Base-by-base conservation (phyloP, 768 basidiomycete species). In the Tylopilus vinaceipallidus region DNA sequence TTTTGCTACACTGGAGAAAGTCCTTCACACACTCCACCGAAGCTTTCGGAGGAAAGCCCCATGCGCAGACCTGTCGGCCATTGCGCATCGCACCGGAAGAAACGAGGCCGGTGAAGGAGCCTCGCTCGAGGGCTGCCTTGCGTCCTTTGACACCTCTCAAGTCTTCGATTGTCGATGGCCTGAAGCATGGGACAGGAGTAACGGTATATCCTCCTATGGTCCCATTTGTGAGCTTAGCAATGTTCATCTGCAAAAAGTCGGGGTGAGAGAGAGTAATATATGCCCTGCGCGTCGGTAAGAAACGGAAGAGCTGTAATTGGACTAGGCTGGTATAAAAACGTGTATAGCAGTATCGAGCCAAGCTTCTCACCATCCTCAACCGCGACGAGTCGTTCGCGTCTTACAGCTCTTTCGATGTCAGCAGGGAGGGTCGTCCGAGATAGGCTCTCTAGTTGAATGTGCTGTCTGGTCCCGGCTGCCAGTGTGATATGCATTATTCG, bases 241-340 rank as follows among this genome's bases (percentile, higher is more conserved):
- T 45, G 49, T 74, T 78, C 24, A 65, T 61, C 14, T 59, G 62
- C 8, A 80, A 59, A 53, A 70, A 76, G 19, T 80, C 71, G 1
- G 79, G 66, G 30, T 74, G 69, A 11, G 74, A 64, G 48, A 89
- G 65, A 13, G 80, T 78, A 40, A 91, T 64, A 55, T 78, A 70
- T 7, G 85, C 88, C 19, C 69, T 67, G 26, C 82, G 79, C 2
- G 79, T 81, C 7, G 86, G 83, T 20, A 68, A 60, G 66, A 87
- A 86, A 44, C 76, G 76, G 33, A 73, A 56, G 57, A 91, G 87
- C 45, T 83, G 72, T 24, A 88, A 59, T 17, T 76, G 71, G 22
- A 83, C 87, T 88, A 23, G 42, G 14, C 30, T 12, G 13, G 43
- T 6, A 26, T 58, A 51, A 63, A 61, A 46, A 33, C 19, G 9